A percentile compares a stretch with the other conserved stretches of the same genome.
These are phyloP conservation scores for Rubia balearica DNA, from an alignment of 305 asterid genomes.

Conservation along the genomic window DNA sequence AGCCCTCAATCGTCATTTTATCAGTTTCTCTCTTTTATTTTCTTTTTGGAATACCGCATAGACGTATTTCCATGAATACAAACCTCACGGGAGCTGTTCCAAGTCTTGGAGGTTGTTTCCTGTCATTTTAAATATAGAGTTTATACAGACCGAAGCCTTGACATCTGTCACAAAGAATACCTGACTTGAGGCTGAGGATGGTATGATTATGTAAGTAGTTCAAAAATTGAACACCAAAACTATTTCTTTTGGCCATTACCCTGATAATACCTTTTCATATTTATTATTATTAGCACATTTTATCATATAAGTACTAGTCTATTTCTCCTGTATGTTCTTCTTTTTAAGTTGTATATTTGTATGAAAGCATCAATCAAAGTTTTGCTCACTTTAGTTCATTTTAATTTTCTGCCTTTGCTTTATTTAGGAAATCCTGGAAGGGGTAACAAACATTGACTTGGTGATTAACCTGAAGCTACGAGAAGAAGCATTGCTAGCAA, in stretches of 20 bases:
- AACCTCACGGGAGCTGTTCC: not conserved
- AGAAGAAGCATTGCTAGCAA: conserved; percentile 77
- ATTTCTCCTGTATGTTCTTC: not conserved
- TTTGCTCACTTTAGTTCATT: not conserved
- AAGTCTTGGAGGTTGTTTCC: conserved; percentile 10
- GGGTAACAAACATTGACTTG: conserved; percentile 79
- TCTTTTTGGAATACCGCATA: not conserved
- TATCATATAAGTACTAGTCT: too few species aligned
- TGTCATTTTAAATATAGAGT: conserved; percentile 11
- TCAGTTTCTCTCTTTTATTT: not conserved
- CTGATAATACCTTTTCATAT: not conserved
- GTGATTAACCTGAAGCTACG: conserved; percentile 85
- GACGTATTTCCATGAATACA: not conserved
- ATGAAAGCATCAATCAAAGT: not conserved
- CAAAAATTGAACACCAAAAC: not conserved
- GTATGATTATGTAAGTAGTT: conserved; percentile 6
- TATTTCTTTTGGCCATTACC: not conserved
- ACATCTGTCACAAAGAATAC: conserved; percentile 12
- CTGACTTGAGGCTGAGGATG: conserved; percentile 15
- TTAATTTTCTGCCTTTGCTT: conserved; percentile 14
- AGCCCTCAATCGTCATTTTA: not conserved
- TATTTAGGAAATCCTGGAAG: conserved; percentile 79
- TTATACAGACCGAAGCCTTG: conserved; percentile 8
- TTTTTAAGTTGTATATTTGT: not conserved
- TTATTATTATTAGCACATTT: not conserved